Evolutionary conservation across 2,329 filamentous ascomycete genomes (phyloP).

Genomic region (Helicocarpus griseus): DNA sequence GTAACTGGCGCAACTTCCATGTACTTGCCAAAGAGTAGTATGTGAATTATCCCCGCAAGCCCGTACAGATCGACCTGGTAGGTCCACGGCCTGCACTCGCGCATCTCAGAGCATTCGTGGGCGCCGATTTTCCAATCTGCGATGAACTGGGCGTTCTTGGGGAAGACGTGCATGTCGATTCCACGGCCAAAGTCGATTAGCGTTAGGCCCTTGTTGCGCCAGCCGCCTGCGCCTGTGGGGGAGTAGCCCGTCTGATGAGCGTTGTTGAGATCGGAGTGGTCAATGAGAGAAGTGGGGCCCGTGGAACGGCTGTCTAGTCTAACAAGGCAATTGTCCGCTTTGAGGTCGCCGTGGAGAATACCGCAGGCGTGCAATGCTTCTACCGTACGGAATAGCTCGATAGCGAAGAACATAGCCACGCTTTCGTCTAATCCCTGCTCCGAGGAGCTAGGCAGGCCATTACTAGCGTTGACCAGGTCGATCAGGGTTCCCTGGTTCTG

Average conservation of each 20-base stretch:
- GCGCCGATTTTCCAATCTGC: conserved; percentile 88
- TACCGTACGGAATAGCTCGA: conserved; percentile 83
- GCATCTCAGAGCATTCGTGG: conserved; percentile 91
- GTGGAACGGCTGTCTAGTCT: conserved; percentile 59
- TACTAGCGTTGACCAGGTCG: conserved; percentile 74
- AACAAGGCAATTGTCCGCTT: conserved; percentile 89
- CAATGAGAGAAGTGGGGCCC: conserved; percentile 20
- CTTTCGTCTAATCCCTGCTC: conserved; percentile 75
- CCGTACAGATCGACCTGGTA: conserved; percentile 97
- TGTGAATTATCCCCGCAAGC: conserved; percentile 77
- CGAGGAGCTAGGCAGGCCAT: conserved; percentile 37
- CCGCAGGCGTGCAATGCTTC: conserved; percentile 73
- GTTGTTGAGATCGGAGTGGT: conserved; percentile 18
- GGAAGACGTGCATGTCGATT: conserved; percentile 86
- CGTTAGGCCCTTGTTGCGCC: conserved; percentile 67
- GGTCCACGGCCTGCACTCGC: conserved; percentile 88
- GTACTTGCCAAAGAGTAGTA: conserved; percentile 86
- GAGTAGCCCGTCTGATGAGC: conserved; percentile 55
- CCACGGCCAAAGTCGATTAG: conserved; percentile 92
- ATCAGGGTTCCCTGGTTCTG: conserved; percentile 84
- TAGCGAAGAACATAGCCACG: conserved; percentile 87
- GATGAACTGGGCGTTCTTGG: conserved; percentile 69
- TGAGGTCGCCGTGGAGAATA: conserved; percentile 86
- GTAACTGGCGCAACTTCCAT: conserved; percentile 59
- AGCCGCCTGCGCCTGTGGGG: conserved; percentile 64